Base-by-base conservation (phyloP, 805 yeast species). In the Spathaspora sp. region DNA sequence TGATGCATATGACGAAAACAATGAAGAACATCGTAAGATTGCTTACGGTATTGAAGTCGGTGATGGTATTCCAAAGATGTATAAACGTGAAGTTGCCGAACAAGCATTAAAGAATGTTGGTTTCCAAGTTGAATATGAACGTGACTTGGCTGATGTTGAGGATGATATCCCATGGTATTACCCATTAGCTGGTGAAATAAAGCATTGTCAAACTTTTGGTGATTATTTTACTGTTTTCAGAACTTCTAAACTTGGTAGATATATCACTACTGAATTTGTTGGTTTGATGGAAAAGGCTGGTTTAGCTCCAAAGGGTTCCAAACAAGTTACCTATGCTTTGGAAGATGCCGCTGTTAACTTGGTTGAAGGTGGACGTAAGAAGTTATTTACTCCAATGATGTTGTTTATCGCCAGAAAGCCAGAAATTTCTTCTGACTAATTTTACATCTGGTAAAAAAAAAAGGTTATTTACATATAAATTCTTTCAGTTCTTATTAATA, bases 41-140 rank as follows among this genome's bases (percentile, higher is more conserved):
- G 94, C 96, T 31, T 93, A 93, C 72, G 98, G 97, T 69, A 94
- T 94, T 60, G 99, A 94, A 77, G 81, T 93, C 56, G 99, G 99
- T 67, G 97, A 94, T 69, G 99, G 99, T 75, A 94, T 94, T 62
- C 98, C 99, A 67, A 91, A 93, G 77, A 94, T 94, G 99, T 90
- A 81, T 81, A 72, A 77, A 62, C 82, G 83, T 56, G 81, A 83
- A 57, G 97, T 89, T 62, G 99, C 99, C 38, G 87, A 85, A 68
- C 73, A 87, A 52, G 98, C 98, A 26, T 80, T 94, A 64, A 78
- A 82, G 69, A 78, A 77, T 46, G 97, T 89, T 57, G 99, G 99
- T 12, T 94, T 94, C 68, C 86, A 89, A 61, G 75, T 94, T 58
- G 80, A 81, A 63, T 81, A 81, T 66, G 83, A 83, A 69, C 76